phyloP scores from a whole-genome alignment of 2,329 filamentous ascomycete species.

The Colletotrichum tamarilloi region DNA sequence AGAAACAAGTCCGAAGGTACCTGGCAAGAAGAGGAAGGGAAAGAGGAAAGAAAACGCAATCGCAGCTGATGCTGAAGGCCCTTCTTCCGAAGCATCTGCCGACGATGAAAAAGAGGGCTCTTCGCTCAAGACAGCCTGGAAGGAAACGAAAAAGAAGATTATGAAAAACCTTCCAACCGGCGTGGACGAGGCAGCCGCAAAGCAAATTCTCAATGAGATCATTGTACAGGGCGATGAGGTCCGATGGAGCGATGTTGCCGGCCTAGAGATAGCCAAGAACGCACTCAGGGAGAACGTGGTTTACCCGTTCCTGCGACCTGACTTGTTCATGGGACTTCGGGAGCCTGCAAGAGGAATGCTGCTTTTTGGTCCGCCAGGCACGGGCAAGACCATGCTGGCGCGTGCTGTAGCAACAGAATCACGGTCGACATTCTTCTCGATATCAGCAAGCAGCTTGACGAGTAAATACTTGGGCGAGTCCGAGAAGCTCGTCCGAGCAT shows the following conservation, averaged over 20 bases:
- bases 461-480: conserved; percentile 97
- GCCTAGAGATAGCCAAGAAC: conserved; percentile 88
- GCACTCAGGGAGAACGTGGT: conserved; percentile 96
- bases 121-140: conserved; percentile 64
- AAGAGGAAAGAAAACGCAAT: conserved; percentile 47
- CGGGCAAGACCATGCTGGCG: conserved; percentile 97
- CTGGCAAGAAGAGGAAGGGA: conserved; percentile 25
- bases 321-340: conserved; percentile 93
- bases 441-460: conserved; percentile 92
- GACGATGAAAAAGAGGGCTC: conserved; percentile 47
- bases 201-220: conserved; percentile 95
- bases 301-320: conserved; percentile 94
- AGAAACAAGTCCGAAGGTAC: neutral
- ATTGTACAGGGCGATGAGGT: conserved; percentile 95
- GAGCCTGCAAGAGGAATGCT: conserved; percentile 96
- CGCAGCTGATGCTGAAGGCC: conserved; percentile 58
- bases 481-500: conserved; percentile 92
- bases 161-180: conserved; percentile 84
- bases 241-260: conserved; percentile 93
- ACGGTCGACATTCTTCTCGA: conserved; percentile 95
- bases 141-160: conserved; percentile 71
- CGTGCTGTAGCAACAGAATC: conserved; percentile 95
- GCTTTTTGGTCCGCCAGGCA: conserved; percentile 96
- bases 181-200: conserved; percentile 83
- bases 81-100: conserved; percentile 56